These are phyloP conservation scores for Lactarius tabidus DNA, from an alignment of 768 basidiomycete species.

Conservation along the genomic window DNA sequence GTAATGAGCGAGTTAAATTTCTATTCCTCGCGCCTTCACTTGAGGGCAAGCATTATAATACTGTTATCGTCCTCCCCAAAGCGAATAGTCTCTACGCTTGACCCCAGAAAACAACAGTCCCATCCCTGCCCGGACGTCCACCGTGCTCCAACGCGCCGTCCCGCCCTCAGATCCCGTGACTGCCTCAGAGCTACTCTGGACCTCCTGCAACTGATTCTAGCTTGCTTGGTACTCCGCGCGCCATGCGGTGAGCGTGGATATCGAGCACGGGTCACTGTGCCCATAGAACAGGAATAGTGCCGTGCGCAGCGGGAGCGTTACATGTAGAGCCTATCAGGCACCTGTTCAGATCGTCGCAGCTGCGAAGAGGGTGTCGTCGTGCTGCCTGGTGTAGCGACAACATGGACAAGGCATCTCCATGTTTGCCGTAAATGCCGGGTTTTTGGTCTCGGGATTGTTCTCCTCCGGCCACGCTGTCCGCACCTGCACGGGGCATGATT, in stretches of 20 bases:
- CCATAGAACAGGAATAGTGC: slow-evolving; percentile 85
- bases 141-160: slow-evolving; percentile 63
- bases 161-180: slow-evolving; percentile 50
- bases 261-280: slow-evolving; percentile 81
- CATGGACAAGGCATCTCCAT: too few relatives aligned
- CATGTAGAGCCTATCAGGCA: slow-evolving; percentile 61
- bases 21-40: too few relatives aligned
- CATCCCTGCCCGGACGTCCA: slow-evolving; percentile 72
- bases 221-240: slow-evolving; percentile 32
- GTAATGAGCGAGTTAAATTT: too few relatives aligned
- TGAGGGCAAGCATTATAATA: too few relatives aligned
- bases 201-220: slow-evolving; percentile 73
- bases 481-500: neutral
- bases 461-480: neutral
- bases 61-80: too few relatives aligned
- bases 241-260: too few relatives aligned
- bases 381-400: too few relatives aligned
- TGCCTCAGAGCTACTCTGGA: slow-evolving; percentile 40
- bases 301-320: slow-evolving; percentile 68
- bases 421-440: too few relatives aligned
- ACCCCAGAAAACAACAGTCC: slow-evolving; percentile 81
- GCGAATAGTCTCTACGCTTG: too few relatives aligned
- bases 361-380: neutral
- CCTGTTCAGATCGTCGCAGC: slow-evolving; percentile 47
- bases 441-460: neutral